Percentiles rank a stretch among this genome's conserved stretches.
Conservation (phyloP, 2,329 filamentous ascomycete genomes). For the Pezicula neosporulosa region DNA sequence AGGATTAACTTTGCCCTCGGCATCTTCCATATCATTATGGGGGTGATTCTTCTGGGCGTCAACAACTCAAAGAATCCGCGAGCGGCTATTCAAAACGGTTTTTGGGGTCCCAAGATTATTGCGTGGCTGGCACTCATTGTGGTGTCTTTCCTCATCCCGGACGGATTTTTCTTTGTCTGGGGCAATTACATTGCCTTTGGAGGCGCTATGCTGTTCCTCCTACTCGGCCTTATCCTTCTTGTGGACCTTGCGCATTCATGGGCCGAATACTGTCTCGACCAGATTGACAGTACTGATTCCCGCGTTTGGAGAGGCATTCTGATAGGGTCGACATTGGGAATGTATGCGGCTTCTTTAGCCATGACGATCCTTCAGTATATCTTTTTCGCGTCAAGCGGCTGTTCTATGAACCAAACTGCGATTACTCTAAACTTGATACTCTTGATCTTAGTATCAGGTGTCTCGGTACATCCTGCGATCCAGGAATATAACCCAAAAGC, state of each 20-base stretch:
- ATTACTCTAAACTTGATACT: constrained; percentile 92
- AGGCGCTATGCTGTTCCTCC: constrained; percentile 87
- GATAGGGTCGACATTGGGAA: constrained; percentile 86
- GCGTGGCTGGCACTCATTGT: constrained; percentile 85
- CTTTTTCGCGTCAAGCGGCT: constrained; percentile 81
- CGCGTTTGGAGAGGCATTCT: constrained; percentile 79
- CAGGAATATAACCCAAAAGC: constrained; percentile 93
- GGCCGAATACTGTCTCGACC: constrained; percentile 92
- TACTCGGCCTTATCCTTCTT: constrained; percentile 86
- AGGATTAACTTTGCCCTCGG: constrained; percentile 97
- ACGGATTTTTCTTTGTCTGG: constrained; percentile 92
- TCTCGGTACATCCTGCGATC: constrained; percentile 86
- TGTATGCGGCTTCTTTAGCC: constrained; percentile 86
- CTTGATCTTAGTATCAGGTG: constrained; percentile 72
- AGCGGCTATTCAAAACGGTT: constrained; percentile 92
- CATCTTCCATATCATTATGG: constrained; percentile 86
- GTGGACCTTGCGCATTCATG: constrained; percentile 95
- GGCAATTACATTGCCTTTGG: constrained; percentile 89
- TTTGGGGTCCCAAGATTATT: constrained; percentile 95
- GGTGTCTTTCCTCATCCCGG: constrained; percentile 91
- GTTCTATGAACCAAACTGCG: constrained; percentile 93
- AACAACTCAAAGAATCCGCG: constrained; percentile 82
- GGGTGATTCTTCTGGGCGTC: constrained; percentile 81
- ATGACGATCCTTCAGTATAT: constrained; percentile 98
- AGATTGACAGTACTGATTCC: constrained; percentile 89